These are phyloP conservation scores for Amanita muscaria DNA, from an alignment of 768 basidiomycete genomes.

Conservation along the genomic window DNA sequence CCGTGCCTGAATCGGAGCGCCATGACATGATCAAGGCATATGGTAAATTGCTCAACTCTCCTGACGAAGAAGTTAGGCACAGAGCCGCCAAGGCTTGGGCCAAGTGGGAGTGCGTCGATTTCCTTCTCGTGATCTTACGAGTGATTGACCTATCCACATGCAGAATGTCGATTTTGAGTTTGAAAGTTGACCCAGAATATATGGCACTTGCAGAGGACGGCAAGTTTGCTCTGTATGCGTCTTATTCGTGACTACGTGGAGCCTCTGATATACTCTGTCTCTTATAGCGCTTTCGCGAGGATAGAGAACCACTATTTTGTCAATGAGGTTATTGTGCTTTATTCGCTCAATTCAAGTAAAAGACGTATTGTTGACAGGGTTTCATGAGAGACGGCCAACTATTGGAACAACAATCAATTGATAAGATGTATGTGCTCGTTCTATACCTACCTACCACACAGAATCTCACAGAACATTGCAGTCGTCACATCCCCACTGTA, in stretches of 20 bases:
- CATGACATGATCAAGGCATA: conserved; percentile 78
- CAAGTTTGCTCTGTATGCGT: conserved; percentile 67
- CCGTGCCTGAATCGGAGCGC: conserved; percentile 76
- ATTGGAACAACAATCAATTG: conserved; percentile 73
- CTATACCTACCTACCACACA: too few species aligned
- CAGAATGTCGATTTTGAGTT: conserved; percentile 77
- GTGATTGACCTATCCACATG: neutral
- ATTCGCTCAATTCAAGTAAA: neutral
- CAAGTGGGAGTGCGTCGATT: conserved; percentile 76
- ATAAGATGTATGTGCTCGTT: conserved; percentile 65
- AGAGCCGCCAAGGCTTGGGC: conserved; percentile 79
- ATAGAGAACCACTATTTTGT: conserved; percentile 92
- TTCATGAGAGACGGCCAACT: conserved; percentile 88
- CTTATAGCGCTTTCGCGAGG: conserved; percentile 65
- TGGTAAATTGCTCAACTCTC: conserved; percentile 66
- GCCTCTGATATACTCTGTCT: neutral
- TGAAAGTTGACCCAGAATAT: conserved; percentile 60
- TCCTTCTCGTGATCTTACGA: neutral
- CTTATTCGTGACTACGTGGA: too few species aligned
- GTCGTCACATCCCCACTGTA: conserved; percentile 80
- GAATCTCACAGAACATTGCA: too few species aligned
- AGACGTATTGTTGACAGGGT: conserved; percentile 36
- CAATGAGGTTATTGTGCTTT: conserved; percentile 45
- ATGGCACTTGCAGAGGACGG: conserved; percentile 64
- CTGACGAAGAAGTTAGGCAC: conserved; percentile 55